These are phyloP conservation scores for Calvatia gigantea DNA, from an alignment of 768 basidiomycete genomes.

Conservation along the genomic window DNA sequence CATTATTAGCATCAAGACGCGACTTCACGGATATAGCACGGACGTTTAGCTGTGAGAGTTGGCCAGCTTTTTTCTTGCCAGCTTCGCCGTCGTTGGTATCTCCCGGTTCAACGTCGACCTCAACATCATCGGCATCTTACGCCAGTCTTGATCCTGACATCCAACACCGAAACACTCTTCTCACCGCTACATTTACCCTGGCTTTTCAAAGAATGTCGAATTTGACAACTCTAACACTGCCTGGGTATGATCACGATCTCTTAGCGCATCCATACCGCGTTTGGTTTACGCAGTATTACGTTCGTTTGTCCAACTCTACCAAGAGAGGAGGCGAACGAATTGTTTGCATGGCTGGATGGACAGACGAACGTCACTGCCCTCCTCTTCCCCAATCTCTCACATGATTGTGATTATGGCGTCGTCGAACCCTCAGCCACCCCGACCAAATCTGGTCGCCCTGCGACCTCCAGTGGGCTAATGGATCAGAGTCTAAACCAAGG, in stretches of 20 bases:
- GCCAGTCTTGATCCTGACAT: conserved; percentile 12
- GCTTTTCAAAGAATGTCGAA: conserved; percentile 45
- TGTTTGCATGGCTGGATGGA: conserved; percentile 41
- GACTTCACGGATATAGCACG: conserved; percentile 39
- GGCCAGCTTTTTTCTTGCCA: conserved; percentile 36
- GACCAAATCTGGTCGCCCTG: neutral
- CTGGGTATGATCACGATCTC: conserved; percentile 39
- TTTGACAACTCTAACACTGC: conserved; percentile 36
- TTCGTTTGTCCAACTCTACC: conserved; percentile 31
- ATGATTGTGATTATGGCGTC: conserved; percentile 16
- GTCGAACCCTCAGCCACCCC: neutral
- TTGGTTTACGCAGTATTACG: conserved; percentile 36
- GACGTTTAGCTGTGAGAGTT: conserved; percentile 35
- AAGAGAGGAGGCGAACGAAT: conserved; percentile 25
- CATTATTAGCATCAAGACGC: conserved; percentile 32
- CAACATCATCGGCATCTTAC: neutral
- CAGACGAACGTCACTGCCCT: conserved; percentile 38
- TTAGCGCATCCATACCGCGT: conserved; percentile 40
- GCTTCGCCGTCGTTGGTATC: neutral
- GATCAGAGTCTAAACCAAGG: neutral
- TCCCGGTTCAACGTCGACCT: neutral
- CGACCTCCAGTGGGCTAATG: neutral
- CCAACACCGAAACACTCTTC: conserved; percentile 24
- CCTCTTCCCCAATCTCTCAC: conserved; percentile 36
- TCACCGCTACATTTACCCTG: conserved; percentile 39